These are phyloP conservation scores for Chimonanthus salicifolius DNA, from an alignment of 164 flowering plant species.

Conservation along the genomic window DNA sequence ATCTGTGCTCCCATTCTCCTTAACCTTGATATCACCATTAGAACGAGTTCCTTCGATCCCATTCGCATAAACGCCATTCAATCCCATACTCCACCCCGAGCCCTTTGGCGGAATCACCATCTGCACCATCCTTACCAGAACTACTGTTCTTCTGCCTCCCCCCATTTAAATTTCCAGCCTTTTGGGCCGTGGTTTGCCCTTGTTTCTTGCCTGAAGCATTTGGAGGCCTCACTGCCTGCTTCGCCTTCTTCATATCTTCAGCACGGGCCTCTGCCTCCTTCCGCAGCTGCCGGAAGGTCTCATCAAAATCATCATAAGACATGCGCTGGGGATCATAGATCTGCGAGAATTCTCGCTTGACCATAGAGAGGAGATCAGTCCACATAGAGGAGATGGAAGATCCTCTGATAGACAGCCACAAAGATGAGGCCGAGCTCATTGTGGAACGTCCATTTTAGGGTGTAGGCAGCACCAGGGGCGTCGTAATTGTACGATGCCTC, in stretches of 20 bases:
- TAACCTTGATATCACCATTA: conserved; percentile 37
- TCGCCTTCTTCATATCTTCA: conserved; percentile 72
- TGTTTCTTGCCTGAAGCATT: conserved; percentile 23
- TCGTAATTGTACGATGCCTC: conserved; percentile 74
- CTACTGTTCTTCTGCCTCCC: conserved; percentile 37
- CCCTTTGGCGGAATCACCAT: conserved; percentile 37
- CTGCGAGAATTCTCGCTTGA: conserved; percentile 71
- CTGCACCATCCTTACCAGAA: conserved; percentile 47
- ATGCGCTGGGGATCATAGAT: conserved; percentile 73
- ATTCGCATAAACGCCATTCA: conserved; percentile 29
- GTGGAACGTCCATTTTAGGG: conserved; percentile 91
- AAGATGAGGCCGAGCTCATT: conserved; percentile 95
- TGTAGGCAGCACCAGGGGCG: conserved; percentile 74
- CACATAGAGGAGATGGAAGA: conserved; percentile 80
- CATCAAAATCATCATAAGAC: conserved; percentile 73
- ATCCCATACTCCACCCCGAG: conserved; percentile 51
- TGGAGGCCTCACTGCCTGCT: conserved; percentile 43
- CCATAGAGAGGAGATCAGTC: conserved; percentile 82
- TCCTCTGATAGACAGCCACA: conserved; percentile 85
- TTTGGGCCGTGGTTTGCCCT: conserved; percentile 21
- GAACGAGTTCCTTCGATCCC: conserved; percentile 21
- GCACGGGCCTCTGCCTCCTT: conserved; percentile 86
- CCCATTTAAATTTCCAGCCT: conserved; percentile 37
- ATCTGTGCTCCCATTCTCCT: conserved; percentile 48
- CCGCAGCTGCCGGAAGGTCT: conserved; percentile 70